A percentile compares a stretch with the other conserved stretches of the same genome.
phyloP scores from a whole-genome alignment of 352 stramenopile species.

The Poterioochromonas sp. region DNA sequence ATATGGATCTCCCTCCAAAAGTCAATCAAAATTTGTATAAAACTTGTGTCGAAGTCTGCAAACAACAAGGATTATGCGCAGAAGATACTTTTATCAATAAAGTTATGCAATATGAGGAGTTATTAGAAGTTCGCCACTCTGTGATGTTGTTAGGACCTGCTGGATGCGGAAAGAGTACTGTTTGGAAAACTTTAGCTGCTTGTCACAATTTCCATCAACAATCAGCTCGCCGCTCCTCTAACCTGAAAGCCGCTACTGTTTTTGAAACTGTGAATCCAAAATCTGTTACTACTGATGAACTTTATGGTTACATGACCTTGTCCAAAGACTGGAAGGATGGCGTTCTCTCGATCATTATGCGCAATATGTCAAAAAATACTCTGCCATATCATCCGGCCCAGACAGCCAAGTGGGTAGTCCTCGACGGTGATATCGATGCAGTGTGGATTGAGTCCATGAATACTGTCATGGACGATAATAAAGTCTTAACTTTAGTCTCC shows the following conservation, averaged over 20 bases:
- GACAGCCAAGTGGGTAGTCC: slow-evolving; percentile 97
- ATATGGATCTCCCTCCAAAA: slow-evolving; percentile 72
- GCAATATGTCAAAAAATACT: slow-evolving; percentile 65
- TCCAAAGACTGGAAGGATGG: slow-evolving; percentile 95
- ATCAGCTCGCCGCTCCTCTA: not conserved
- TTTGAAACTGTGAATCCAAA: slow-evolving; percentile 91
- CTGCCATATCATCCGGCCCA: slow-evolving; percentile 88
- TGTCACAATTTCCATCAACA: slow-evolving; percentile 85
- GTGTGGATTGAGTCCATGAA: slow-evolving; percentile 98
- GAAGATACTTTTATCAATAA: slow-evolving; percentile 70
- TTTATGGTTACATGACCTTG: slow-evolving; percentile 92
- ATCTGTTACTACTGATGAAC: slow-evolving; percentile 88
- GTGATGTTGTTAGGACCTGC: slow-evolving; percentile 97
- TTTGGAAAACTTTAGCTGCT: slow-evolving; percentile 85
- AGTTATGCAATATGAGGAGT: slow-evolving; percentile 96
- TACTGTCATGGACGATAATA: slow-evolving; percentile 94
- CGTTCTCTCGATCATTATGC: slow-evolving; percentile 49
- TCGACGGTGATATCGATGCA: slow-evolving; percentile 88
- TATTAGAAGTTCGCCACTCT: slow-evolving; percentile 87
- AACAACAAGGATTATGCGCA: slow-evolving; percentile 73
- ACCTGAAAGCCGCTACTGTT: slow-evolving; percentile 71
- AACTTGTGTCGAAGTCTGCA: slow-evolving; percentile 69
- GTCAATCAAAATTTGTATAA: slow-evolving; percentile 86
- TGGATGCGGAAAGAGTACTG: slow-evolving; percentile 91
- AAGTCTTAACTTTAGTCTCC: slow-evolving; percentile 90